phyloP scores from a whole-genome alignment of 1,284 basidiomycete species.

The Tilletia indica region DNA sequence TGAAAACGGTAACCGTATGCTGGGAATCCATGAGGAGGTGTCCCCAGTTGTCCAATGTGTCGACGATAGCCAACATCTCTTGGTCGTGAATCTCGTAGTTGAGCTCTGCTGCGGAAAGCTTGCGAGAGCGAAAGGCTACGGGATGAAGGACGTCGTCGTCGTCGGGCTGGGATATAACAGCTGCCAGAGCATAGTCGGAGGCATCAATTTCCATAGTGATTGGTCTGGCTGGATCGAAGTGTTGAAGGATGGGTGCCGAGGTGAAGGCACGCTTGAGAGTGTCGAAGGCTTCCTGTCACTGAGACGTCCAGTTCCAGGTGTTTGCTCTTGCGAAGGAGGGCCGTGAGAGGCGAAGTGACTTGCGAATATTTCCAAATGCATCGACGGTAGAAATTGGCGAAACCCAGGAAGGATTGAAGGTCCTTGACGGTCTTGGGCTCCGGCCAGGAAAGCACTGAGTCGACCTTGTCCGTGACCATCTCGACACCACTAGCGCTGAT shows the following conservation, averaged over 20 bases:
- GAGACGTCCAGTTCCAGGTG: conserved; percentile 35
- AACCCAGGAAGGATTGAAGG: conserved; percentile 54
- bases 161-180: conserved; percentile 37
- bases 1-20: conserved; percentile 15
- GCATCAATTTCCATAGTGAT: conserved; percentile 50
- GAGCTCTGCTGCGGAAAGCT: conserved; percentile 29
- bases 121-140: conserved; percentile 17
- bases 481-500: conserved; percentile 51
- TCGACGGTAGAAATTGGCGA: conserved; percentile 58
- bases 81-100: conserved; percentile 28
- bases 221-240: conserved; percentile 54
- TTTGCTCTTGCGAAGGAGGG: conserved; percentile 21
- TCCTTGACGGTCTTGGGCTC: conserved; percentile 46
- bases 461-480: conserved; percentile 59
- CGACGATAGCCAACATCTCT: conserved; percentile 25
- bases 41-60: conserved; percentile 9
- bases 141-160: neutral
- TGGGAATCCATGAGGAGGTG: conserved; percentile 20
- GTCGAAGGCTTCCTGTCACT: conserved; percentile 55
- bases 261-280: conserved; percentile 54
- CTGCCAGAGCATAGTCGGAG: conserved; percentile 49
- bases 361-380: conserved; percentile 58
- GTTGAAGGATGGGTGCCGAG: conserved; percentile 54
- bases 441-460: conserved; percentile 57
- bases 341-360: conserved; percentile 52